phyloP scores from a whole-genome alignment of 1,139 yeast genomes.

The Protomyces arabidopsidicola region DNA sequence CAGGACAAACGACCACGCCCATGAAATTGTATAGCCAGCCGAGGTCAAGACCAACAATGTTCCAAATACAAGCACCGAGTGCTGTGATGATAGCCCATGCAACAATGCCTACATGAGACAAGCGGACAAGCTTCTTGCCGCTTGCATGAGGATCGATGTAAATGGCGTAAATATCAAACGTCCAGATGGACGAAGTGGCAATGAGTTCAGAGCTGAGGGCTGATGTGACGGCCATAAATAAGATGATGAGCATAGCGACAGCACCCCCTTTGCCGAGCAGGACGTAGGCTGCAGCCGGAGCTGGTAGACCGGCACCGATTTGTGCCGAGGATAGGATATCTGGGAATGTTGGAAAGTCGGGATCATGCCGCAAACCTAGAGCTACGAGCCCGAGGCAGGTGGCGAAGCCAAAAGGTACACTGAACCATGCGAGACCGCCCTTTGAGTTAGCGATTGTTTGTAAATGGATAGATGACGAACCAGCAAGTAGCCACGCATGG shows the following conservation, averaged over 20 bases:
- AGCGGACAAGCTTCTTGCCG: slow-evolving; percentile 44
- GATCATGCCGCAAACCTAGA: slow-evolving; percentile 40
- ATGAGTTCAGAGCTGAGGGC: slow-evolving; percentile 50
- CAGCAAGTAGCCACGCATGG: slow-evolving; percentile 41
- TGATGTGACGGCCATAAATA: slow-evolving; percentile 50
- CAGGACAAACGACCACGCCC: slow-evolving; percentile 37
- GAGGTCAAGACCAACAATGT: slow-evolving; percentile 38
- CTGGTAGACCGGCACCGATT: slow-evolving; percentile 44
- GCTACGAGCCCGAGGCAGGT: slow-evolving; percentile 44
- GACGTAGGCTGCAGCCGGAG: slow-evolving; percentile 46
- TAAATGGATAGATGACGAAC: slow-evolving; percentile 34
- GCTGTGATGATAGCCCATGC: slow-evolving; percentile 25
- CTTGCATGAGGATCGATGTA: slow-evolving; percentile 47
- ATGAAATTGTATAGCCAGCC: slow-evolving; percentile 41
- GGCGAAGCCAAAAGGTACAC: slow-evolving; percentile 44
- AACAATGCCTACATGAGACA: slow-evolving; percentile 32
- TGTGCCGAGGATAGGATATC: slow-evolving; percentile 35
- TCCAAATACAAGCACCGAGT: slow-evolving; percentile 35
- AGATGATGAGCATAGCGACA: slow-evolving; percentile 45
- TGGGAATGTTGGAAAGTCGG: slow-evolving; percentile 43
- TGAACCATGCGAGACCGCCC: slow-evolving; percentile 43
- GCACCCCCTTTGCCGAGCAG: slow-evolving; percentile 48
- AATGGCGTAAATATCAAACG: slow-evolving; percentile 49
- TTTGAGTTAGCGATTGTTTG: too few species aligned
- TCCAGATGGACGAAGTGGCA: slow-evolving; percentile 47